Conservation (phyloP, 345 rosid species). For the Gossypium turneri region DNA sequence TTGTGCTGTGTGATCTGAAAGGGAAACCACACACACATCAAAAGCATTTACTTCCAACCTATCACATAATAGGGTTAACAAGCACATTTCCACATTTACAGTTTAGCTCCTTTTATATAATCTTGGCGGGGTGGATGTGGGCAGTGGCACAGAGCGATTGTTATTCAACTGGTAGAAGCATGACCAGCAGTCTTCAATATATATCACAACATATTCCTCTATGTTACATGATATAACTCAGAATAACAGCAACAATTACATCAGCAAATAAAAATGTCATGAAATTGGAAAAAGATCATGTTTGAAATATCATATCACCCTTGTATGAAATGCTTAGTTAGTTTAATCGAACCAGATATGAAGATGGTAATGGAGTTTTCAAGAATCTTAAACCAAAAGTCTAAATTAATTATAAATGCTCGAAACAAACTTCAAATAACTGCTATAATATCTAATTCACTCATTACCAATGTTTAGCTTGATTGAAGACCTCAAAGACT, state of each 20-base stretch:
- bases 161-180: neutral
- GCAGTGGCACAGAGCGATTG: neutral
- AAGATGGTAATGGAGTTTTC: neutral
- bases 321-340: neutral
- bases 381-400: neutral
- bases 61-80: neutral
- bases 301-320: neutral
- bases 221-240: neutral
- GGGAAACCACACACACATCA: conserved; percentile 3
- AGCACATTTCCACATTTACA: neutral
- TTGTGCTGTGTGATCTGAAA: conserved; percentile 78
- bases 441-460: neutral
- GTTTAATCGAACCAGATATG: neutral
- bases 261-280: neutral
- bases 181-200: neutral
- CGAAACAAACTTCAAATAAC: neutral
- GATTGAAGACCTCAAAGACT: neutral
- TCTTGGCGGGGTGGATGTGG: neutral
- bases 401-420: neutral
- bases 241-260: neutral
- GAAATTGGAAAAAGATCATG: neutral
- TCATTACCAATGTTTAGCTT: neutral
- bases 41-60: neutral
- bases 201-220: neutral
- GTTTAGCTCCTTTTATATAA: neutral